A percentile compares a stretch with the other conserved stretches of the same genome.
phyloP scores from a whole-genome alignment of 345 rosid genomes.

The Syzygium aqueum region DNA sequence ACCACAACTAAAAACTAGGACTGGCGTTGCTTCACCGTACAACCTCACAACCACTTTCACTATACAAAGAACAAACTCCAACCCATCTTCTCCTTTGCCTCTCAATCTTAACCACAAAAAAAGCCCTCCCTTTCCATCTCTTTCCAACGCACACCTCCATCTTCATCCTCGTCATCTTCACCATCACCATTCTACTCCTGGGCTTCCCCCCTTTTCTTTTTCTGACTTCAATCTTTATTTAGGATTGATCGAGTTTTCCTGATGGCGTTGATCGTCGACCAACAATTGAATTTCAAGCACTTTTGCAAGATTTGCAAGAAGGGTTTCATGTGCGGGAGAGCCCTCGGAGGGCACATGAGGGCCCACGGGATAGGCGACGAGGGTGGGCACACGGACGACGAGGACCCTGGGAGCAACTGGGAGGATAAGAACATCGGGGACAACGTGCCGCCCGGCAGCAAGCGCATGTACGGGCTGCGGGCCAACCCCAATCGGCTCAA shows the following conservation, averaged over 20 bases:
- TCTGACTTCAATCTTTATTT: not conserved
- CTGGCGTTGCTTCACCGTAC: constrained; percentile 30
- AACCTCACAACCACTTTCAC: constrained; percentile 36
- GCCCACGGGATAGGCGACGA: constrained; percentile 72
- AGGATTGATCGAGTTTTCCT: not conserved
- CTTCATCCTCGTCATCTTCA: not conserved
- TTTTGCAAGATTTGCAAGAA: constrained; percentile 70
- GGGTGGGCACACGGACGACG: constrained; percentile 34
- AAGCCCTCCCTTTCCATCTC: not conserved
- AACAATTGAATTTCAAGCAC: constrained; percentile 36
- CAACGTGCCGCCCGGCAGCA: constrained; percentile 29
- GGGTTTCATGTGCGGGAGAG: constrained; percentile 65
- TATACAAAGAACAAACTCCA: constrained; percentile 27
- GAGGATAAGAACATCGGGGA: constrained; percentile 28
- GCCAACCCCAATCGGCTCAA: constrained; percentile 58
- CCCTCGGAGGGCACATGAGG: constrained; percentile 76
- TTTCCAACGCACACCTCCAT: not conserved
- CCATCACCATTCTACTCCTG: not conserved
- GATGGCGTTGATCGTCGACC: constrained; percentile 60
- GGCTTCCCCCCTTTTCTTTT: not conserved
- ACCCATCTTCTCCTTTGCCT: constrained; percentile 9
- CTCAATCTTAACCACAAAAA: not conserved
- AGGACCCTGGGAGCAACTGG: constrained; percentile 51
- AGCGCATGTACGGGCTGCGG: constrained; percentile 59
- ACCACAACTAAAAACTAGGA: constrained; percentile 53